phyloP scores from a whole-genome alignment of 768 basidiomycete species.

The Mrakia gelida region DNA sequence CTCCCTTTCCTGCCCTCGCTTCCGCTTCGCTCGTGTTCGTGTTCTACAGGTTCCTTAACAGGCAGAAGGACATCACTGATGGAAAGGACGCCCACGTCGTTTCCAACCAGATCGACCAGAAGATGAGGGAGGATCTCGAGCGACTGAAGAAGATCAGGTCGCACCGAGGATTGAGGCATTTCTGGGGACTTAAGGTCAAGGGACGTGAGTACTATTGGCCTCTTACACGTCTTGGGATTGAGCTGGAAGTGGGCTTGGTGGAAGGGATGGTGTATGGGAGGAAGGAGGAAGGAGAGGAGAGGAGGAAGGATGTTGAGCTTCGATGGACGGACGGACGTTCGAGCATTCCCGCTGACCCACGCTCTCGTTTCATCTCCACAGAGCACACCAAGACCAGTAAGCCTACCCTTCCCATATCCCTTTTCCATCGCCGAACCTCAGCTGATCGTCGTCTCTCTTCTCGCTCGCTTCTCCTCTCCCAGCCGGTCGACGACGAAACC shows the following conservation, averaged over 20 bases:
- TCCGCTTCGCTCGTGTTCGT: not conserved
- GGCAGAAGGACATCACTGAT: slow-evolving; percentile 95
- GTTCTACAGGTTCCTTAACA: slow-evolving; percentile 72
- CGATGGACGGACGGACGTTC: too few species aligned
- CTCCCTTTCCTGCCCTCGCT: not conserved
- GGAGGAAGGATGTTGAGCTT: too few species aligned
- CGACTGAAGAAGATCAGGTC: slow-evolving; percentile 95
- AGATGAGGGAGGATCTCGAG: slow-evolving; percentile 96
- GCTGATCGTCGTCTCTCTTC: not conserved
- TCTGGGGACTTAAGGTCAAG: slow-evolving; percentile 60
- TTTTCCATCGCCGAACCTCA: not conserved
- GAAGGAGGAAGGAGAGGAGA: too few species aligned
- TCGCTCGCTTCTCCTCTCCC: not conserved
- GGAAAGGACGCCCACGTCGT: slow-evolving; percentile 81
- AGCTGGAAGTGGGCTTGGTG: not conserved
- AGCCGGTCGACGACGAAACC: slow-evolving; percentile 83
- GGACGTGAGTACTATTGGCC: slow-evolving; percentile 47
- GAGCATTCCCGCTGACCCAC: not conserved
- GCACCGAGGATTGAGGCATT: slow-evolving; percentile 71
- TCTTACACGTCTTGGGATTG: too few species aligned
- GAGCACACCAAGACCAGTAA: slow-evolving; percentile 85
- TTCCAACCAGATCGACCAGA: slow-evolving; percentile 44
- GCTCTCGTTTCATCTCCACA: slow-evolving; percentile 59
- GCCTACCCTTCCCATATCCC: slow-evolving; percentile 26
- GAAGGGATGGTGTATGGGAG: not conserved